Percentiles rank a stretch among this genome's conserved stretches.
phyloP scores from a whole-genome alignment of 1,284 basidiomycete genomes.

The Ceratobasidium papillatum region DNA sequence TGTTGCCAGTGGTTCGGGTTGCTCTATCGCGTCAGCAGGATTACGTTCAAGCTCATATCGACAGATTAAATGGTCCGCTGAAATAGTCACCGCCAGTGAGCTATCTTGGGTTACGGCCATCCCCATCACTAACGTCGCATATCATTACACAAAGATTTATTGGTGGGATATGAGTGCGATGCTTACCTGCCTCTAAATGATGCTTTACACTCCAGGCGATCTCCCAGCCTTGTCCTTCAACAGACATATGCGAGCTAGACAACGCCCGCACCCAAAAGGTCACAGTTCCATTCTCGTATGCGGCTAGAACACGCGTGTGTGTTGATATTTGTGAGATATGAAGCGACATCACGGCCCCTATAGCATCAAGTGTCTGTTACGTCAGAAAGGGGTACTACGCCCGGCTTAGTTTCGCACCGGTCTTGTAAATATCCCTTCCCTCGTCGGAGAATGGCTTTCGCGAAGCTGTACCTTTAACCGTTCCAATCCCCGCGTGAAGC shows the following conservation, averaged over 20 bases:
- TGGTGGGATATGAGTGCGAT: not conserved
- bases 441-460: slow-evolving; percentile 48
- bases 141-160: not conserved
- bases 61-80: slow-evolving; percentile 82
- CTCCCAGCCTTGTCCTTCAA: slow-evolving; percentile 79
- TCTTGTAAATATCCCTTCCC: slow-evolving; percentile 24
- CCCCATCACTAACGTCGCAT: slow-evolving; percentile 73
- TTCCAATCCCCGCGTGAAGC: slow-evolving; percentile 82
- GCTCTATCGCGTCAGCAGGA: slow-evolving; percentile 32
- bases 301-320: slow-evolving; percentile 63
- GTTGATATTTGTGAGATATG: slow-evolving; percentile 61
- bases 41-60: slow-evolving; percentile 63
- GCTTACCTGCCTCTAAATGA: slow-evolving; percentile 81
- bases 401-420: not conserved
- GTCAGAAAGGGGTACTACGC: not conserved
- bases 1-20: slow-evolving; percentile 59
- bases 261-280: slow-evolving; percentile 59
- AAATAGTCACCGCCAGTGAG: slow-evolving; percentile 75
- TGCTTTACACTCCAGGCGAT: slow-evolving; percentile 71
- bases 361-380: not conserved
- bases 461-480: slow-evolving; percentile 51
- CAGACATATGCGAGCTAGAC: slow-evolving; percentile 58
- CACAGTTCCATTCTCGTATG: slow-evolving; percentile 84
- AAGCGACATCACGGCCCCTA: slow-evolving; percentile 87
- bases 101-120: slow-evolving; percentile 73